Conservation (phyloP, 208 protist species). For the Sergeia podlipaevii region DNA sequence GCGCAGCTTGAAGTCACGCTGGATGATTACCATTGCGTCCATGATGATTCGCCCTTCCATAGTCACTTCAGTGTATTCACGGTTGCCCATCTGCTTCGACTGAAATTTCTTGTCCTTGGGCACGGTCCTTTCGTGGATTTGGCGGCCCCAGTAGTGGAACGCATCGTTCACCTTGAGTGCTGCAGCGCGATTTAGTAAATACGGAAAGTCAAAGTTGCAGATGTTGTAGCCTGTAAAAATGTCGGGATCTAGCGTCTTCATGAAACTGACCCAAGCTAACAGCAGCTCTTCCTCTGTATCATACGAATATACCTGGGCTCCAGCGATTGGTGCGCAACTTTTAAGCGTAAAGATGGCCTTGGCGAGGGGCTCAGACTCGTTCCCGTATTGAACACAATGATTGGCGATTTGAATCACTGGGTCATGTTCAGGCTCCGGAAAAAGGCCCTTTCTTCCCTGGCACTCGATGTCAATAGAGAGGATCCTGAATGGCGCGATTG, state of each 20-base stretch:
- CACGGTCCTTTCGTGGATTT: slow-evolving; percentile 85
- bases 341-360: slow-evolving; percentile 94
- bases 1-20: slow-evolving; percentile 98
- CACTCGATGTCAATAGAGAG: slow-evolving; percentile 99
- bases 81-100: slow-evolving; percentile 97
- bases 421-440: slow-evolving; percentile 98
- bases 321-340: slow-evolving; percentile 94
- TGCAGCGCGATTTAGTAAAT: slow-evolving; percentile 96
- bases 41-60: slow-evolving; percentile 97
- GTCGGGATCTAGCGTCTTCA: slow-evolving; percentile 91
- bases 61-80: slow-evolving; percentile 97
- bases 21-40: slow-evolving; percentile 97
- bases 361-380: slow-evolving; percentile 52
- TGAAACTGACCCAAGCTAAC: slow-evolving; percentile 83
- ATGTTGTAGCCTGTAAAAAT: slow-evolving; percentile 99
- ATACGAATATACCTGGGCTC: slow-evolving; percentile 93
- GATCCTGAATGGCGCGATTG: slow-evolving; percentile 98
- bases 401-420: slow-evolving; percentile 99
- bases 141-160: slow-evolving; percentile 91
- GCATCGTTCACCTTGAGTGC: slow-evolving; percentile 82
- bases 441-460: slow-evolving; percentile 96
- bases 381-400: slow-evolving; percentile 92
- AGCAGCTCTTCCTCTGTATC: slow-evolving; percentile 95
- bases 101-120: slow-evolving; percentile 95
- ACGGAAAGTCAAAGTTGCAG: slow-evolving; percentile 99